Evolutionary conservation across 305 asterid genomes (phyloP).

Genomic region (Fraxinus albicans): DNA sequence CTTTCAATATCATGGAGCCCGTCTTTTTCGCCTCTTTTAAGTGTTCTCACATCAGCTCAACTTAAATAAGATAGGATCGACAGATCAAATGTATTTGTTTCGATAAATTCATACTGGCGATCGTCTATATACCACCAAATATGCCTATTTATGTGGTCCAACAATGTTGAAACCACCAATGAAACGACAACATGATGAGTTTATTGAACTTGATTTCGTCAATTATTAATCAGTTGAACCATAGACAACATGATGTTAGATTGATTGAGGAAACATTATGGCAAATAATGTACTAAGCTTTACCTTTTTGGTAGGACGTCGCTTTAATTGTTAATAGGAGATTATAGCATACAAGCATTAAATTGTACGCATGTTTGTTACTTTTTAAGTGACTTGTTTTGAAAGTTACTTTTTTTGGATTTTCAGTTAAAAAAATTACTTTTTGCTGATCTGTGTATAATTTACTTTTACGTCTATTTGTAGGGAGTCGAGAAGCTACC

Average conservation of each 20-base stretch:
- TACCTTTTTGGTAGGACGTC: background rate
- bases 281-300: background rate
- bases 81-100: background rate
- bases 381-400: background rate
- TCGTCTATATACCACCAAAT: background rate
- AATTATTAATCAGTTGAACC: background rate
- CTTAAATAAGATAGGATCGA: slow-evolving; percentile 4
- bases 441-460: background rate
- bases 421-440: background rate
- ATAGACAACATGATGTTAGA: background rate
- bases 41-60: slow-evolving; percentile 10
- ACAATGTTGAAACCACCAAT: background rate
- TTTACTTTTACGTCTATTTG: background rate
- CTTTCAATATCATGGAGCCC: slow-evolving; percentile 25
- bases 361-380: background rate
- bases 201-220: background rate
- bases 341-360: background rate
- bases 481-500: slow-evolving; percentile 26
- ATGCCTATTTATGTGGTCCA: background rate
- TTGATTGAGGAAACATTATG: background rate
- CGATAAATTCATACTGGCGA: background rate
- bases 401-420: background rate
- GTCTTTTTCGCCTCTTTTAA: background rate
- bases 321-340: background rate
- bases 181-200: background rate